A percentile compares a stretch with the other conserved stretches of the same genome.
phyloP scores from a whole-genome alignment of 768 basidiomycete species.

The Leccinum aurantiacum region DNA sequence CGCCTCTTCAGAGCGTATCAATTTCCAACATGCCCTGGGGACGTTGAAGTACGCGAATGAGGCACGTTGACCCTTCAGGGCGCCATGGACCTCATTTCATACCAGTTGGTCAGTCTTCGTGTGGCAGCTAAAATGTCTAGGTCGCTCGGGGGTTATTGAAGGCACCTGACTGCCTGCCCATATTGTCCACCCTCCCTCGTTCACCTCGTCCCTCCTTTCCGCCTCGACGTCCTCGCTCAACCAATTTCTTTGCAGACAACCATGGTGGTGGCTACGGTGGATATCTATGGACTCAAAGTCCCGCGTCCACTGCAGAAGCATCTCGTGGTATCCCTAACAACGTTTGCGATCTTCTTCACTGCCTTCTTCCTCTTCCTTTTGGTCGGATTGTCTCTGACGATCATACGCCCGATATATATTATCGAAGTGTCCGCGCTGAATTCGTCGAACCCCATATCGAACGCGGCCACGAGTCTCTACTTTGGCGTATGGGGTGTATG shows the following conservation, averaged over 20 bases:
- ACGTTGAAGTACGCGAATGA: not conserved
- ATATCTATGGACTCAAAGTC: constrained; percentile 19
- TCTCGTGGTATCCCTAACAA: constrained; percentile 45
- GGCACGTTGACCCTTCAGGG: constrained; percentile 6
- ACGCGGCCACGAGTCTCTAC: constrained; percentile 57
- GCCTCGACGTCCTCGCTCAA: too few species aligned
- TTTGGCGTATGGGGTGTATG: constrained; percentile 88
- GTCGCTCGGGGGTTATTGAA: not conserved
- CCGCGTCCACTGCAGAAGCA: constrained; percentile 46
- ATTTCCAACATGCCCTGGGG: not conserved
- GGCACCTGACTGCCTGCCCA: not conserved
- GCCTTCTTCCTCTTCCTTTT: constrained; percentile 76
- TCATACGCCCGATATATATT: constrained; percentile 69
- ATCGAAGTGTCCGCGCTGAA: constrained; percentile 42
- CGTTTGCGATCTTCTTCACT: constrained; percentile 49
- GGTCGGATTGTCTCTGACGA: constrained; percentile 71
- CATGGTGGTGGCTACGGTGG: constrained; percentile 19
- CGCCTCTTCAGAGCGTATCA: not conserved
- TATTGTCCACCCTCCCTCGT: not conserved
- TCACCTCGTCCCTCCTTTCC: not conserved
- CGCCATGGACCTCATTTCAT: not conserved
- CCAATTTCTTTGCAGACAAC: constrained; percentile 1
- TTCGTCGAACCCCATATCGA: constrained; percentile 40
- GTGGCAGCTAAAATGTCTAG: constrained; percentile 5
- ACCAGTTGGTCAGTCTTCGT: not conserved